phyloP scores from a whole-genome alignment of 2,329 filamentous ascomycete genomes.

The Stemphylium beticola region DNA sequence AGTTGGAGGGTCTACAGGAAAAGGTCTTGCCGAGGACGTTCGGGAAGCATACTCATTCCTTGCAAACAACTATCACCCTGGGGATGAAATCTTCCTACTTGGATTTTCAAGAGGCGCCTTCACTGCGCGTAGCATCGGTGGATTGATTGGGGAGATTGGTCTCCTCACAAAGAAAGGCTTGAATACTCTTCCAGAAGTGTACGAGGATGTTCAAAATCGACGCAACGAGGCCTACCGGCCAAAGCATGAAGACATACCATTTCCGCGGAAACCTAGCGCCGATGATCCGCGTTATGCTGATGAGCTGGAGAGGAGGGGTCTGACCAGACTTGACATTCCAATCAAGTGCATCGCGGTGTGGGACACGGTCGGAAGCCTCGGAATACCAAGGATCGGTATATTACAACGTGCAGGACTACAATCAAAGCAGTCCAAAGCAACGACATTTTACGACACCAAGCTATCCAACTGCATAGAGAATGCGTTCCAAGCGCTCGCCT shows the following conservation, averaged over 20 bases:
- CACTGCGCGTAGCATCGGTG: slow-evolving; percentile 53
- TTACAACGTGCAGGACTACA: slow-evolving; percentile 47
- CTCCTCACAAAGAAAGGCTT: slow-evolving; percentile 57
- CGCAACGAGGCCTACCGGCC: slow-evolving; percentile 53
- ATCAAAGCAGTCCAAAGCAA: slow-evolving; percentile 44
- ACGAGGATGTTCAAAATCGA: slow-evolving; percentile 53
- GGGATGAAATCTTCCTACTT: slow-evolving; percentile 57
- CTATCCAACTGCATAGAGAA: slow-evolving; percentile 54
- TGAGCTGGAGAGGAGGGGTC: slow-evolving; percentile 48
- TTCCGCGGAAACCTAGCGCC: slow-evolving; percentile 55
- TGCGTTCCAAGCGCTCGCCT: slow-evolving; percentile 62
- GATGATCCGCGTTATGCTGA: slow-evolving; percentile 51
- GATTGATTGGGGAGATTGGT: slow-evolving; percentile 54
- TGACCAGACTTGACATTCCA: slow-evolving; percentile 44
- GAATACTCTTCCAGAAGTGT: slow-evolving; percentile 55
- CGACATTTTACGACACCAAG: slow-evolving; percentile 58
- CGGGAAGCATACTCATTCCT: slow-evolving; percentile 59
- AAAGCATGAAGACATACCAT: slow-evolving; percentile 55
- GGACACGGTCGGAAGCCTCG: slow-evolving; percentile 57
- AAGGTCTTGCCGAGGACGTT: slow-evolving; percentile 56
- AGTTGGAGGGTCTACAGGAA: slow-evolving; percentile 51
- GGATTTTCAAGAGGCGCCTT: slow-evolving; percentile 57
- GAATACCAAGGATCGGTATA: slow-evolving; percentile 54
- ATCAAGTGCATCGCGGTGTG: slow-evolving; percentile 57
- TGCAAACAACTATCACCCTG: slow-evolving; percentile 59